Base-by-base conservation (phyloP, 1,139 yeast species). In the Kurtzmaniella natalensis region DNA sequence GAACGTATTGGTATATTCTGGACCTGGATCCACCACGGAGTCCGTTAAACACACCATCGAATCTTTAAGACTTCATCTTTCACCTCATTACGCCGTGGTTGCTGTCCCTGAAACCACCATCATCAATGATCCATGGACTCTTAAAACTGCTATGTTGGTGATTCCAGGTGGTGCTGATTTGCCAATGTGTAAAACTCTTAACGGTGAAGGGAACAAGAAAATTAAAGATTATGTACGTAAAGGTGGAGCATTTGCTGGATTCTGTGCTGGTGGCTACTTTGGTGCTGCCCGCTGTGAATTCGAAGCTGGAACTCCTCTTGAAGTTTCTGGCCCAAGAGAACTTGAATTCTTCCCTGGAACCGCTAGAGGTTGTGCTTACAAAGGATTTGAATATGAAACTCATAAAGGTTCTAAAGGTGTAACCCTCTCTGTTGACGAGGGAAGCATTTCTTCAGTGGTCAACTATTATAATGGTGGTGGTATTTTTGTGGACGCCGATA, bases 151-250 rank as follows among this genome's bases (percentile, higher is more conserved):
- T 0, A 63, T 86, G 44, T 54, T 92, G 34, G 95, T 89, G 3
- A 59, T 94, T 18, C 99, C 98, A 0, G 98, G 98, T 2, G 98
- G 98, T 3, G 96, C 97, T 1, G 98, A 92, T 55, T 60, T 88
- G 34, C 96, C 96, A 0, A 82, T 75, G 51, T 85, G 96, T 51
- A 64, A 70, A 29, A 66, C 69, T 1, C 66, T 89, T 37, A 78
- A 83, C 46, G 95, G 96, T 1, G 60, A 56, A 6, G 89, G 88
- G 0, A 85, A 79, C 47, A 49, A 57, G 3, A 60, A 61, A 26
- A 85, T 92, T 38, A 56, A 62, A 20, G 76, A 76, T 32, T 89
- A 68, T 55, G 88, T 92, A 3, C 65, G 76, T 23, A 64, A 67
- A 35, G 98, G 98, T 15, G 99, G 98, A 1, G 64, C 68, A 36